A percentile compares a stretch with the other conserved stretches of the same genome.
These are phyloP conservation scores for Aphanoascus verrucosus DNA, from an alignment of 2,329 filamentous ascomycete genomes.

Conservation along the genomic window DNA sequence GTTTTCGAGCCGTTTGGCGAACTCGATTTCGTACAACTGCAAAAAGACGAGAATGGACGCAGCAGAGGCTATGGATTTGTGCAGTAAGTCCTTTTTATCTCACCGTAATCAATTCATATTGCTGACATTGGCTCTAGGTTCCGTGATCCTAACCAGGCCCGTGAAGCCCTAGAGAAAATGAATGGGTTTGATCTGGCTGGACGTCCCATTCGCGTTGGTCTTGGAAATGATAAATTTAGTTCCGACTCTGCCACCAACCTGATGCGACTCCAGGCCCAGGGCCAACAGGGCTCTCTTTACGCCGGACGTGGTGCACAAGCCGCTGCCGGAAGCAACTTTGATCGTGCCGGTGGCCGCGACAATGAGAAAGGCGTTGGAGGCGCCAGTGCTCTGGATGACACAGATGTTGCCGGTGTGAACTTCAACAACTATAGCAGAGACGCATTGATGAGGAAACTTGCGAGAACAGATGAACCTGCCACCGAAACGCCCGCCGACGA, in stretches of 20 bases:
- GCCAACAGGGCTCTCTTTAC: constrained; percentile 72
- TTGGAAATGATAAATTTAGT: constrained; percentile 99
- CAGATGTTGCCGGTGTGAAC: constrained; percentile 94
- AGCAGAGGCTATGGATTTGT: constrained; percentile 97
- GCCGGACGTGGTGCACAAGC: constrained; percentile 78
- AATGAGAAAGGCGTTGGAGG: constrained; percentile 78
- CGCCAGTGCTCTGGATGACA: constrained; percentile 91
- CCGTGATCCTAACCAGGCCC: constrained; percentile 77
- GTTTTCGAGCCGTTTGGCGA: constrained; percentile 97
- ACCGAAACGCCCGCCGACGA: constrained; percentile 49
- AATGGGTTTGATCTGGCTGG: constrained; percentile 97
- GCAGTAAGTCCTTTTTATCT: constrained; percentile 57
- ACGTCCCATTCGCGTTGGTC: constrained; percentile 92
- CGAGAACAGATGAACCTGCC: constrained; percentile 76
- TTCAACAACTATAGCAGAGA: constrained; percentile 99
- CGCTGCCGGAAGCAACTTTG: constrained; percentile 65
- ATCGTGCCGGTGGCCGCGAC: constrained; percentile 78
- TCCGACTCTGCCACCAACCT: constrained; percentile 88
- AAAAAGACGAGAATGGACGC: constrained; percentile 84
- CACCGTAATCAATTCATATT: neutral
- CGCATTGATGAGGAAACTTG: constrained; percentile 96
- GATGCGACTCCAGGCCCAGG: constrained; percentile 76
- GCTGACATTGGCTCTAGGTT: constrained; percentile 56
- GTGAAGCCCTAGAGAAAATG: constrained; percentile 96
- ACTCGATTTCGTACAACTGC: constrained; percentile 92